Evolutionary conservation across 257 asterid species (phyloP).

Genomic region (Jacaranda copaia): DNA sequence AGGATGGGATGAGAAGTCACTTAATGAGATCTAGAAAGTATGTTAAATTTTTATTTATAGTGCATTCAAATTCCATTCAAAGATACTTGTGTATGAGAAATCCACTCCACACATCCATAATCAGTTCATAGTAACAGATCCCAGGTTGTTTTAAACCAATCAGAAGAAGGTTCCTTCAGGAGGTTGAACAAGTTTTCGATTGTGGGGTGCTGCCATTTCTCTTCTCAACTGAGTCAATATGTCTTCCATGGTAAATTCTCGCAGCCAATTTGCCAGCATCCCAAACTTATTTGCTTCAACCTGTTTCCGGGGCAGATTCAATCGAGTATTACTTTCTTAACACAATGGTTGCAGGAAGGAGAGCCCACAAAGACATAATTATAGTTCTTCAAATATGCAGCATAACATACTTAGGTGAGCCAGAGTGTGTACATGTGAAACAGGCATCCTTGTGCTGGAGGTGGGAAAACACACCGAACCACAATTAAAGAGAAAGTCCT

Average conservation of each 20-base stretch:
- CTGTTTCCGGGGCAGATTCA: conserved; percentile 24
- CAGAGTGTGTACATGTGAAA: too few species aligned
- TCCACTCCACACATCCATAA: background rate
- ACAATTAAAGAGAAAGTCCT: too few species aligned
- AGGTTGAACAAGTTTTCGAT: conserved; percentile 72
- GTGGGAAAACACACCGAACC: too few species aligned
- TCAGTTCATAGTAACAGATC: background rate
- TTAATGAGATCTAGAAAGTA: too few species aligned
- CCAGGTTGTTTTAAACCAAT: background rate
- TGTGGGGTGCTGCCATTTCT: conserved; percentile 65
- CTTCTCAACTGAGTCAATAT: conserved; percentile 63
- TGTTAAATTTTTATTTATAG: too few species aligned
- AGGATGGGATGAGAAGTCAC: too few species aligned
- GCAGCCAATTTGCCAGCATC: conserved; percentile 56
- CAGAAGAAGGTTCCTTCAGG: conserved; percentile 57
- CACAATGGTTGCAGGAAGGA: background rate
- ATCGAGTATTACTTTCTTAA: too few species aligned
- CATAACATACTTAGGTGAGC: too few species aligned
- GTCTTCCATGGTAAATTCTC: conserved; percentile 67
- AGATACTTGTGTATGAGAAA: background rate
- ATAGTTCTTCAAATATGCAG: too few species aligned
- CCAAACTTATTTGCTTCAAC: conserved; percentile 61
- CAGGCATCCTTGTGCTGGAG: too few species aligned
- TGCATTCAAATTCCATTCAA: background rate
- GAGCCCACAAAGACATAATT: too few species aligned